These are phyloP conservation scores for Xanthoconium stramineum DNA, from an alignment of 768 basidiomycete species.

Conservation along the genomic window DNA sequence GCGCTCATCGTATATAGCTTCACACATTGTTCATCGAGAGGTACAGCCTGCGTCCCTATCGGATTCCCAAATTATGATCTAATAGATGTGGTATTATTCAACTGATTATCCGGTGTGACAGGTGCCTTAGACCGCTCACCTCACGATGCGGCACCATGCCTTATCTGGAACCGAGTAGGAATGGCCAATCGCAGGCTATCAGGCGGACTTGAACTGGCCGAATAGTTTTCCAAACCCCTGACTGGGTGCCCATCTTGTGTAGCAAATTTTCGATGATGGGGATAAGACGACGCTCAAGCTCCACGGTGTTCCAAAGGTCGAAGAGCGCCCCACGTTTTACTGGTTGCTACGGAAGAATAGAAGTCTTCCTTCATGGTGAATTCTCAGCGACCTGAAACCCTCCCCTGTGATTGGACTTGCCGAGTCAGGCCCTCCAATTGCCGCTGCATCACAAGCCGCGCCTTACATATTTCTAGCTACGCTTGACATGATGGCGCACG, in stretches of 20 bases:
- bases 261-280: constrained; percentile 5
- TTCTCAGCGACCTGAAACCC: constrained; percentile 19
- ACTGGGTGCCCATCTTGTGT: background rate
- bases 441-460: constrained; percentile 13
- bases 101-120: constrained; percentile 24
- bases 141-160: constrained; percentile 7
- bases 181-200: constrained; percentile 11
- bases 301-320: constrained; percentile 23
- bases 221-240: background rate
- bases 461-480: background rate
- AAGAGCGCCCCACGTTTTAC: constrained; percentile 25
- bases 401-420: constrained; percentile 11
- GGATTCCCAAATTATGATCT: constrained; percentile 27
- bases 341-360: constrained; percentile 32
- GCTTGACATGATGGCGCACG: constrained; percentile 10
- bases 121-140: constrained; percentile 17
- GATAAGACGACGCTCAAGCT: constrained; percentile 22
- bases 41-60: constrained; percentile 29
- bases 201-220: background rate
- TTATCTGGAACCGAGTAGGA: constrained; percentile 20
- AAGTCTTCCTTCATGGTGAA: constrained; percentile 28
- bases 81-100: constrained; percentile 11
- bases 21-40: constrained; percentile 29
- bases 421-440: constrained; percentile 12
- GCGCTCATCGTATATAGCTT: constrained; percentile 36